These are phyloP conservation scores for Hypocrella siamensis DNA, from an alignment of 2,329 filamentous ascomycete genomes.

Conservation along the genomic window DNA sequence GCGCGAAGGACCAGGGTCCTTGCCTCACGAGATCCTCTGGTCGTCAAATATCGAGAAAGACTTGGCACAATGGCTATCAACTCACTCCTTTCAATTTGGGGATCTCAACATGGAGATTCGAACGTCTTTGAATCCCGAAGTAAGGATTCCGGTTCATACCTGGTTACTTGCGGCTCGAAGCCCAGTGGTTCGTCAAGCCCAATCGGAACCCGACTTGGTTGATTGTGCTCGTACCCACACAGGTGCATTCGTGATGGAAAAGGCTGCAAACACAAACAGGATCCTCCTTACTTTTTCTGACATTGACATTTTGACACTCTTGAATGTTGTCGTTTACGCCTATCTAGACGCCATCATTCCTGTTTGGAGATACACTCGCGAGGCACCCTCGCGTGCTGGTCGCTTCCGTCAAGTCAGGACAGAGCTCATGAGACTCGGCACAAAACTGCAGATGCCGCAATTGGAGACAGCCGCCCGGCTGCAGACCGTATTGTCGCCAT, in stretches of 20 bases:
- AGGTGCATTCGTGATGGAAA: conserved; percentile 15
- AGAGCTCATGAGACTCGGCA: conserved; percentile 79
- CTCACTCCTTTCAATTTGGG: conserved; percentile 21
- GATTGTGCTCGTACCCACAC: conserved; percentile 7
- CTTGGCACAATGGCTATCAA: conserved; percentile 31
- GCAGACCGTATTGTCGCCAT: conserved; percentile 49
- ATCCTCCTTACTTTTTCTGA: conserved; percentile 47
- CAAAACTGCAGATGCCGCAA: conserved; percentile 50
- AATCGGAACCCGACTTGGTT: conserved; percentile 36
- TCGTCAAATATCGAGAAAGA: conserved; percentile 53
- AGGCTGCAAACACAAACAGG: conserved; percentile 31
- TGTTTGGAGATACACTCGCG: conserved; percentile 68
- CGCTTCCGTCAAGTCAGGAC: conserved; percentile 66
- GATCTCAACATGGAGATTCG: conserved; percentile 29
- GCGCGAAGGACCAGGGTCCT: conserved; percentile 30
- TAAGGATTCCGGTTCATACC: conserved; percentile 65
- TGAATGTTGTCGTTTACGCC: conserved; percentile 65
- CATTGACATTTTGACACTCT: conserved; percentile 60
- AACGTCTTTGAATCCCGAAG: conserved; percentile 47
- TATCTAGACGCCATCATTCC: conserved; percentile 72
- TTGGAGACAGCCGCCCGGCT: conserved; percentile 66
- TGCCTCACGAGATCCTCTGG: conserved; percentile 38
- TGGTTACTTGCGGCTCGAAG: conserved; percentile 70
- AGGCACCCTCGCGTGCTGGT: conserved; percentile 47
- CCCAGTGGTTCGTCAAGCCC: conserved; percentile 43